Percentiles rank a stretch among this genome's conserved stretches.
phyloP scores from a whole-genome alignment of 2,329 filamentous ascomycete genomes.

The Penicillium sp. region DNA sequence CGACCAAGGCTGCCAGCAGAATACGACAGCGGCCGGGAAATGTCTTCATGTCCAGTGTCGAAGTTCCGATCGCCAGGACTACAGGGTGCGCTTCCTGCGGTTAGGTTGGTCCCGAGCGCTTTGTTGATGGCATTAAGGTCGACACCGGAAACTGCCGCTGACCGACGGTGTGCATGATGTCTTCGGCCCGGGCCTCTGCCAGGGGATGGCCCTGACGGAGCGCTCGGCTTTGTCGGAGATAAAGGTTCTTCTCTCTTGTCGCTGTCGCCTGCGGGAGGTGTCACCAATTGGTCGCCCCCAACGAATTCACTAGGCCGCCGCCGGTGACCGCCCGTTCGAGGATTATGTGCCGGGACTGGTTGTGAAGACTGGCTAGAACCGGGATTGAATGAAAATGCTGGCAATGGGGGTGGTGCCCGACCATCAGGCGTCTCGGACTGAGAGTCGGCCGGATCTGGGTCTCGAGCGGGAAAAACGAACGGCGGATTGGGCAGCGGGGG shows the following conservation, averaged over 20 bases:
- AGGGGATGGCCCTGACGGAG: slow-evolving; percentile 37
- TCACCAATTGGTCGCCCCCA: slow-evolving; percentile 54
- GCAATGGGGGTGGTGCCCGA: slow-evolving; percentile 33
- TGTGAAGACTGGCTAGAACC: slow-evolving; percentile 37
- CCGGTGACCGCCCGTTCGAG: slow-evolving; percentile 59
- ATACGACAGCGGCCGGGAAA: slow-evolving; percentile 31
- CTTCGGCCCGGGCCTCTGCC: slow-evolving; percentile 52
- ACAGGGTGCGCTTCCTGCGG: slow-evolving; percentile 57
- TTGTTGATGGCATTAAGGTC: slow-evolving; percentile 60
- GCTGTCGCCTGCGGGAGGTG: slow-evolving; percentile 58
- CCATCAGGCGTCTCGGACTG: slow-evolving; percentile 45
- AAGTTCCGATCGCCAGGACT: slow-evolving; percentile 43
- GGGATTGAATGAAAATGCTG: slow-evolving; percentile 38
- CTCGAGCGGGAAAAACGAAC: slow-evolving; percentile 57
- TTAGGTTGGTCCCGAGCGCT: slow-evolving; percentile 37
- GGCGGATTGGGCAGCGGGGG: slow-evolving; percentile 53
- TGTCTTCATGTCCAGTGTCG: slow-evolving; percentile 27
- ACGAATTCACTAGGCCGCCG: slow-evolving; percentile 83
- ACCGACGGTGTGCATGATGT: slow-evolving; percentile 75
- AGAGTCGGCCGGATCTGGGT: slow-evolving; percentile 33
- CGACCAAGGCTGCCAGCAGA: slow-evolving; percentile 29
- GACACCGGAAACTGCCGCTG: slow-evolving; percentile 73
- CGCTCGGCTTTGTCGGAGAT: slow-evolving; percentile 19
- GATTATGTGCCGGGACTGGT: slow-evolving; percentile 53
- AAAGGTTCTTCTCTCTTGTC: slow-evolving; percentile 24